Conservation (phyloP, 345 rosid species). For the Eucalyptus polybractea region DNA sequence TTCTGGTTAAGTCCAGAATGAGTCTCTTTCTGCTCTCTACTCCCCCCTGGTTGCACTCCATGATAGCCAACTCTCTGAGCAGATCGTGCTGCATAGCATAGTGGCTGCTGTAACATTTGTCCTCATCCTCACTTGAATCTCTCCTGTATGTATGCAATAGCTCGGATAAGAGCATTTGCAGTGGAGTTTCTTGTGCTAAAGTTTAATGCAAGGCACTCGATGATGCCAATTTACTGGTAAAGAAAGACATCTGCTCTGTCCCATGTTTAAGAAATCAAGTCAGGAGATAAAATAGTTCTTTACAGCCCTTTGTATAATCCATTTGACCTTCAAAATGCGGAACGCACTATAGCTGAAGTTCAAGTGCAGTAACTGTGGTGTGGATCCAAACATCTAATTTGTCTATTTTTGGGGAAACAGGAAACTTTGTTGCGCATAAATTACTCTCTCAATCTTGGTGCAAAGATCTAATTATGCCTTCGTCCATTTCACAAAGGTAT, state of each 20-base stretch:
- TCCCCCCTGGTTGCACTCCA: constrained; percentile 4
- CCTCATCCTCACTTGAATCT: constrained; percentile 5
- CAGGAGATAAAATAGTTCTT: background rate
- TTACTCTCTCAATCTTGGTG: rapidly evolving
- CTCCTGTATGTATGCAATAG: constrained; percentile 2
- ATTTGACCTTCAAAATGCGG: background rate
- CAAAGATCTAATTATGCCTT: too few species aligned
- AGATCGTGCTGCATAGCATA: constrained; percentile 33
- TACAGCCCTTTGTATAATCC: background rate
- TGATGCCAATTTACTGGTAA: background rate
- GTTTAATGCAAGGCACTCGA: background rate
- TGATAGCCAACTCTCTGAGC: constrained; percentile 25
- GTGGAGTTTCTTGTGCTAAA: too few species aligned
- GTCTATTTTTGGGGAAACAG: too few species aligned
- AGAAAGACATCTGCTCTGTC: background rate
- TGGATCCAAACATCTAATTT: too few species aligned
- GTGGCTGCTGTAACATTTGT: constrained; percentile 11
- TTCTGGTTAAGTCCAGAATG: constrained; percentile 9
- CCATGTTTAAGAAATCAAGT: background rate
- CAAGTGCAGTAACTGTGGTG: too few species aligned
- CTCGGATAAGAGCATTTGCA: background rate
- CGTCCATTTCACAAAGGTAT: too few species aligned
- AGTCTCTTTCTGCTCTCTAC: constrained; percentile 13
- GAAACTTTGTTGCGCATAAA: too few species aligned
- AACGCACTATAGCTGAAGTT: too few species aligned